These are phyloP conservation scores for Cichorium intybus DNA, from an alignment of 140 eudicot species.

Conservation along the genomic window DNA sequence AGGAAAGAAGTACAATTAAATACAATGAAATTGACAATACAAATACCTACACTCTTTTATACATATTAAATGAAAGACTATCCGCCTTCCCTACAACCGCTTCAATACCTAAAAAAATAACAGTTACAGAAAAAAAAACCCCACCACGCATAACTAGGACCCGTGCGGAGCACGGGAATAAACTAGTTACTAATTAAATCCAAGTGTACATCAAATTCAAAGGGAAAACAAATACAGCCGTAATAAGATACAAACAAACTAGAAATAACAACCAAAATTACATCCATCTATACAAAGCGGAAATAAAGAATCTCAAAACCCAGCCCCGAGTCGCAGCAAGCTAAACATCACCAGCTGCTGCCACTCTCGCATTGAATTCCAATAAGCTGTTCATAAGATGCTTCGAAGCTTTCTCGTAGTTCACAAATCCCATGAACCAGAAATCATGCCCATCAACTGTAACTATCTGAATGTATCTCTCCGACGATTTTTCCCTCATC, in stretches of 20 bases:
- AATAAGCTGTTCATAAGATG: conserved; percentile 51
- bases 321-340: background rate
- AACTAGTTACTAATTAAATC: background rate
- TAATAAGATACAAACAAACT: background rate
- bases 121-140: too few species aligned
- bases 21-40: too few species aligned
- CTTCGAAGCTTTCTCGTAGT: conserved; percentile 67
- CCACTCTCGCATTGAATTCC: conserved; percentile 24
- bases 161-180: too few species aligned
- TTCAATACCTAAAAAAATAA: too few species aligned
- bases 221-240: background rate
- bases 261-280: background rate
- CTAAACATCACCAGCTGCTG: background rate
- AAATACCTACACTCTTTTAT: too few species aligned
- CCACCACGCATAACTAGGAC: too few species aligned
- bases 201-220: background rate
- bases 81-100: too few species aligned
- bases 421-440: conserved; percentile 82
- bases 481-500: conserved; percentile 48
- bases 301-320: background rate
- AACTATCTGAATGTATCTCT: conserved; percentile 58
- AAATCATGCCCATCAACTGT: conserved; percentile 71
- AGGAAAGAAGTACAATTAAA: too few species aligned
- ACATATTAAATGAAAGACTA: too few species aligned
- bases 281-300: background rate